phyloP scores from a whole-genome alignment of 1,284 basidiomycete genomes.

The Filobasidium uniguttulatum region DNA sequence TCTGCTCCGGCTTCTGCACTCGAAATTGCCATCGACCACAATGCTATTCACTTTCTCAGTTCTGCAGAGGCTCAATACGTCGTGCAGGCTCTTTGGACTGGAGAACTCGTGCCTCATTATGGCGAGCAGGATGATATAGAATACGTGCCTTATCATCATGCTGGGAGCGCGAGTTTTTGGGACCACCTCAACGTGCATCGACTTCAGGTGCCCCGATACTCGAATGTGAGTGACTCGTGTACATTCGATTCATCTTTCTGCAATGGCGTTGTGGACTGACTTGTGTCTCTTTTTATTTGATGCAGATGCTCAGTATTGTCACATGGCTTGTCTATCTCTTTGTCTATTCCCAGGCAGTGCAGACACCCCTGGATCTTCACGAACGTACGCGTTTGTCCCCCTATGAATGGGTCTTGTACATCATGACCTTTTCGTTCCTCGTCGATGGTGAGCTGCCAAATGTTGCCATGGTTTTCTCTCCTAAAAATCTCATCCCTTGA shows the following conservation, averaged over 20 bases:
- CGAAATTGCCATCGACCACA: constrained; percentile 70
- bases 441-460: constrained; percentile 49
- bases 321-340: constrained; percentile 76
- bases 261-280: no score
- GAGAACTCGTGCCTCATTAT: constrained; percentile 64
- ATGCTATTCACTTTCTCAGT: constrained; percentile 59
- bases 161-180: constrained; percentile 45
- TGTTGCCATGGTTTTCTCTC: background rate
- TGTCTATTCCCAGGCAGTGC: constrained; percentile 73
- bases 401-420: constrained; percentile 66
- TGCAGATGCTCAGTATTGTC: constrained; percentile 37
- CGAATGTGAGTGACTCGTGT: constrained; percentile 18
- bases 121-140: constrained; percentile 43
- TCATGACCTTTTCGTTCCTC: constrained; percentile 58
- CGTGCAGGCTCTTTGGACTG: constrained; percentile 52
- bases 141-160: constrained; percentile 33
- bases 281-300: background rate
- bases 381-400: constrained; percentile 44
- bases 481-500: background rate
- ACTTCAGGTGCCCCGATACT: constrained; percentile 69
- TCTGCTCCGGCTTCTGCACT: constrained; percentile 62
- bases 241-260: background rate
- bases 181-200: constrained; percentile 60
- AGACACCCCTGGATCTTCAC: constrained; percentile 29
- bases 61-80: constrained; percentile 70